phyloP scores from a whole-genome alignment of 2,329 filamentous ascomycete genomes.

The Calonectria pseudoturangicola region DNA sequence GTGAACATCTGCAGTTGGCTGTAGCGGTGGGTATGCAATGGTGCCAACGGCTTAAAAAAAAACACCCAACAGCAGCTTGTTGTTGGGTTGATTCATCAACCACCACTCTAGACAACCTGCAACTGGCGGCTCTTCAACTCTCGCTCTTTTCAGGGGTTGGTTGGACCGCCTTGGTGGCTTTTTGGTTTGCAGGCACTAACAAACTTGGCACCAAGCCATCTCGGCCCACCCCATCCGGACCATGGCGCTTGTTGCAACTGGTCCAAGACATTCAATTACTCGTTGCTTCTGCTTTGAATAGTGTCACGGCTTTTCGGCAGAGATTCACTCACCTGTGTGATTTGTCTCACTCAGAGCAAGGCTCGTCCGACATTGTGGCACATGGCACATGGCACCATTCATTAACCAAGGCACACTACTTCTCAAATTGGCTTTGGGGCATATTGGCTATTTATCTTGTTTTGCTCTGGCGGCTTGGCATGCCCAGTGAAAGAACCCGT shows the following conservation, averaged over 20 bases:
- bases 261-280: slow-evolving; percentile 6
- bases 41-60: not conserved
- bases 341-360: not conserved
- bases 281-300: slow-evolving; percentile 18
- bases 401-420: not conserved
- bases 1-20: slow-evolving; percentile 2
- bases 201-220: slow-evolving; percentile 29
- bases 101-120: not conserved
- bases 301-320: slow-evolving; percentile 9
- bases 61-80: not conserved
- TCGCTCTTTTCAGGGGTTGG: slow-evolving; percentile 28
- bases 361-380: not conserved
- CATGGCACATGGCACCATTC: not conserved
- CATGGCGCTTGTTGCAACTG: not conserved
- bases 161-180: slow-evolving; percentile 21
- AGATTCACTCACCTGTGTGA: not conserved
- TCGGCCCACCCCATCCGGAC: not conserved
- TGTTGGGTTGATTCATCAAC: not conserved
- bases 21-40: not conserved
- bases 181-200: slow-evolving; percentile 21
- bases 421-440: slow-evolving; percentile 7
- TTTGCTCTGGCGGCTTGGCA: slow-evolving; percentile 18
- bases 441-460: not conserved
- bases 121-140: not conserved
- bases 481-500: slow-evolving; percentile 4